Evolutionary conservation across 1,139 yeast genomes (phyloP), one percentile per base, ranked within the genome.

Genomic region (Candida dubliniensis): DNA sequence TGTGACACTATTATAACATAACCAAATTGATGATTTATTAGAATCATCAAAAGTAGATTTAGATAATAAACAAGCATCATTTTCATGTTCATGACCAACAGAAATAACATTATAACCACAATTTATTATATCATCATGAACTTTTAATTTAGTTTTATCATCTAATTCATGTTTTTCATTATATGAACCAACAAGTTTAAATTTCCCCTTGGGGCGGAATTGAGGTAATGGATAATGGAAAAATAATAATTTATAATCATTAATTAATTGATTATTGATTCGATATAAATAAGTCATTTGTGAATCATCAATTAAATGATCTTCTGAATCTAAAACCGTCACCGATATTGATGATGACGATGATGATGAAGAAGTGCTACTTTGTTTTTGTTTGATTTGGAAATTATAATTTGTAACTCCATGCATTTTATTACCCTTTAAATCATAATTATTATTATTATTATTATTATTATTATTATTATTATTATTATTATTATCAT

Each of bases 11-110:
- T 63, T 61, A 53, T 69, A 73, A 52, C 77, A 73, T 31, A 73
- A 59, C 74, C 76, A 71, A 36, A 70, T 60, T 29, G 56, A 47
- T 23, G n/a, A n/a, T n/a, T n/a, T n/a, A n/a, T n/a, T n/a, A n/a
- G n/a, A n/a, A 7, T 30, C 9, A 10, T 30, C 18, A 24, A 47
- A 49, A 2, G 45, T 42, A 26, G 53, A 54, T 31, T 59, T 58
- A 42, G 61, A 59, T 15, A 62, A 42, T 25, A 76, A 58, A 53
- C 83, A 79, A 11, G 80, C 80, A 50, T 78, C 82, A 55, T 78
- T 79, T 36, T 71, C 77, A 54, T 77, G 82, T 50, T 79, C 83
- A 49, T 76, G 78, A 7, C 82, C 82, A 24, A 77, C 82, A 12
- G 77, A 67, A 11, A 77, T 67, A 0, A 68, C 81, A 36, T 69